A percentile compares a stretch with the other conserved stretches of the same genome.
phyloP scores from a whole-genome alignment of 768 basidiomycete species.

The Leucocoprinus sp. region DNA sequence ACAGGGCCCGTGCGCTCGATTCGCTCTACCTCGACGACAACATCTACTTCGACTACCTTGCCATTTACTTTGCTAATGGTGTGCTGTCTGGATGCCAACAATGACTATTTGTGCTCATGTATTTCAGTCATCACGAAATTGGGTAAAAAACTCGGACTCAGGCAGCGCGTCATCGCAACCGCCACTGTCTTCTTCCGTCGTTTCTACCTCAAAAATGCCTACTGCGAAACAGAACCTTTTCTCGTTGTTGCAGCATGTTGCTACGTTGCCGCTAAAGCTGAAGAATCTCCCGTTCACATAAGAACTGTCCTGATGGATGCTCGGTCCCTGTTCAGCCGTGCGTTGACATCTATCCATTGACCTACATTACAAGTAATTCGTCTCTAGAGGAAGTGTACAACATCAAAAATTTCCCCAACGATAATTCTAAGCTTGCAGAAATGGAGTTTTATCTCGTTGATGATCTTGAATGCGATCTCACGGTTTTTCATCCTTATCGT shows the following conservation, averaged over 20 bases:
- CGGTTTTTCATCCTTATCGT: conserved; percentile 92
- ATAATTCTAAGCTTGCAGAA: conserved; percentile 89
- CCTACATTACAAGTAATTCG: neutral
- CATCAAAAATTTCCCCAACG: conserved; percentile 74
- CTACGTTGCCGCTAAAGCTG: conserved; percentile 95
- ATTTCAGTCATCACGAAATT: conserved; percentile 73
- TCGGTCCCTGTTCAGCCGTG: conserved; percentile 65
- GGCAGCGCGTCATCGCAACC: conserved; percentile 90
- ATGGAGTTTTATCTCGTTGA: conserved; percentile 96
- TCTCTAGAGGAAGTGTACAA: conserved; percentile 54
- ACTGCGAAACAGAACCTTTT: conserved; percentile 94
- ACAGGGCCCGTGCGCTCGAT: conserved; percentile 52
- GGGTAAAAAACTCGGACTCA: conserved; percentile 71
- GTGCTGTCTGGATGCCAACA: conserved; percentile 10
- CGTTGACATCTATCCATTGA: conserved; percentile 17
- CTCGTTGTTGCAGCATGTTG: conserved; percentile 89
- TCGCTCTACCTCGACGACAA: conserved; percentile 60
- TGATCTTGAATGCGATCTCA: conserved; percentile 80
- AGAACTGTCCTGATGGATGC: conserved; percentile 87
- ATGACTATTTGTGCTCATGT: neutral
- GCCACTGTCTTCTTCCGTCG: conserved; percentile 92
- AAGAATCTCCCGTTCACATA: conserved; percentile 92
- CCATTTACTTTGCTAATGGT: conserved; percentile 88
- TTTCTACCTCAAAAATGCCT: conserved; percentile 95
- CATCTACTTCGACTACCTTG: conserved; percentile 71